Evolutionary conservation across 2,329 filamentous ascomycete species (phyloP), one percentile per base, ranked within the genome.

Genomic region (Gnomoniopsis smithogilvyi): DNA sequence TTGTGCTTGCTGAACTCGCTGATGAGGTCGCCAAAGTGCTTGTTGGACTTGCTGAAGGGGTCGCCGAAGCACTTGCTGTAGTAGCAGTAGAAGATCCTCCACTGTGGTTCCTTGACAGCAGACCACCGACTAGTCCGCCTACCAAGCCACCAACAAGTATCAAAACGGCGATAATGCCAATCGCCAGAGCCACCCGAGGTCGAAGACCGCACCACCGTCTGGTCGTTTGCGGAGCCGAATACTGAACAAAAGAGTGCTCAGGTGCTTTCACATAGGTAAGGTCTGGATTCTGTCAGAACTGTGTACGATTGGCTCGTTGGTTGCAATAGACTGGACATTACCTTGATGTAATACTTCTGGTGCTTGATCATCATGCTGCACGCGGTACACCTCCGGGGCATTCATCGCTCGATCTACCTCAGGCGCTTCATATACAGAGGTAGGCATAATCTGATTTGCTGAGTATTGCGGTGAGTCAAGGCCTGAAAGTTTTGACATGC

Each of bases 221-320:
- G 36, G 36, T 14, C 36, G 11, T 4, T 2, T 11, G 12, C 12
- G 36, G 36, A 12, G 36, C 12, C 7, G 36, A 41, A 12, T 41
- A 41, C 36, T 14, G 36, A 4, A 7, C 36, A 41, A 12, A 8
- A 4, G 15, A 11, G 12, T 41, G 11, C 4, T 8, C 6, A n/a
- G 36, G 8, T 30, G 4, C 26, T 8, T 30, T 30, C 8, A 30
- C 26, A 30, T 30, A 4, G 8, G 26, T 8, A 30, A 4, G 26
- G 26, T 4, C 26, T 30, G 26, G 66, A 46, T 22, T 66, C 61
- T 6, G 63, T 61, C 2, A 62, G 45, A 21, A 59, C 46, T 2
- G 19, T 7, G 10, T 62, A 17, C 4, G 38, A 21, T 12, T 46
- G 52, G 38, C 17, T 22, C 14, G 8, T 22, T 21, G 8, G 17